A percentile compares a stretch with the other conserved stretches of the same genome.
Conservation (phyloP, 352 stramenopile species). For the Pythium biforme region DNA sequence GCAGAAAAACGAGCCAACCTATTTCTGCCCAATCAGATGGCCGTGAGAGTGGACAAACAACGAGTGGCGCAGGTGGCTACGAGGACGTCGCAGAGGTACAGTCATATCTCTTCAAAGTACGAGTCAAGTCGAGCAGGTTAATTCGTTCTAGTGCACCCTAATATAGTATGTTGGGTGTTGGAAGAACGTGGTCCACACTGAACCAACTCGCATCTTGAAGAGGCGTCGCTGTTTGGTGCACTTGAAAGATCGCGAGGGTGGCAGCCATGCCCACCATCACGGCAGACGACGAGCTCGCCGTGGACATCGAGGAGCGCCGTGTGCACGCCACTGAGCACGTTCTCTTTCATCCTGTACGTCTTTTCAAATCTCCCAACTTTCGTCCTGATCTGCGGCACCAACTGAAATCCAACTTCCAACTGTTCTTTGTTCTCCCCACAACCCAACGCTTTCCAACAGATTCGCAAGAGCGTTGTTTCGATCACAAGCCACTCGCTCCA, state of each 20-base stretch:
- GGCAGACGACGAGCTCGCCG: neutral
- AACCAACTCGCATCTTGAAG: slow-evolving; percentile 8
- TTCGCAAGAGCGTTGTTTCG: slow-evolving; percentile 32
- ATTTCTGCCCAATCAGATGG: slow-evolving; percentile 19
- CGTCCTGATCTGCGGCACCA: no score
- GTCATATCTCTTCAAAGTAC: slow-evolving; percentile 8
- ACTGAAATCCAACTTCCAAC: no score
- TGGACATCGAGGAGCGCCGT: slow-evolving; percentile 27
- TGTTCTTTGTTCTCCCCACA: neutral
- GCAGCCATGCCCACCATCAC: slow-evolving; percentile 7
- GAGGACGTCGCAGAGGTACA: slow-evolving; percentile 7
- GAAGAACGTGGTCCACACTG: slow-evolving; percentile 14
- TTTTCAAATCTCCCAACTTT: no score
- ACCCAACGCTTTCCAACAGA: no score
- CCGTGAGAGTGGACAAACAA: slow-evolving; percentile 11
- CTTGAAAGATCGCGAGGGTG: neutral
- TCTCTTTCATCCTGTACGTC: slow-evolving; percentile 23
- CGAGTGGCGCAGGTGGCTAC: slow-evolving; percentile 4
- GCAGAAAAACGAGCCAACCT: slow-evolving; percentile 13
- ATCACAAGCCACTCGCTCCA: slow-evolving; percentile 57
- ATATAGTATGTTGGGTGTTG: neutral
- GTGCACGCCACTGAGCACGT: slow-evolving; percentile 21
- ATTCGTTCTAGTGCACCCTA: neutral
- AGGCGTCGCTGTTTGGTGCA: neutral
- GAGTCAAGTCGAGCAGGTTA: slow-evolving; percentile 2